phyloP scores from a whole-genome alignment of 2,329 filamentous ascomycete species.

The Penicillium glabrum region DNA sequence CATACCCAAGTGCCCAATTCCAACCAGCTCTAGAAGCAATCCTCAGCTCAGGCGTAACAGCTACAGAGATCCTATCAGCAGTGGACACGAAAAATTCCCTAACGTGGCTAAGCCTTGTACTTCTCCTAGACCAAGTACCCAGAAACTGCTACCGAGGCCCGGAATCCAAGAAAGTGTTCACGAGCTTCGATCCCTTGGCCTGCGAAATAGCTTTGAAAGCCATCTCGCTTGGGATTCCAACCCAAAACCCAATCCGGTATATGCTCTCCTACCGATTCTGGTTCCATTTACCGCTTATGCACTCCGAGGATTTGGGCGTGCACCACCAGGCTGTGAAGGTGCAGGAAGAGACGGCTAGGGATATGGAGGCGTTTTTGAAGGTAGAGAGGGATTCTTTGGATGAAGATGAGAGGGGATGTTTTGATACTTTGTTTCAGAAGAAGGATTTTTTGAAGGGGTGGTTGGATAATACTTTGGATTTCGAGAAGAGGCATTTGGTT shows the following conservation, averaged over 20 bases:
- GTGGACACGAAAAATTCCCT: constrained; percentile 13
- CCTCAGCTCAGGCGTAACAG: constrained; percentile 12
- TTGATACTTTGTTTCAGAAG: constrained; percentile 7
- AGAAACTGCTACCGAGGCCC: constrained; percentile 61
- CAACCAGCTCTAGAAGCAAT: constrained; percentile 18
- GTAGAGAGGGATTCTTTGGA: constrained; percentile 7
- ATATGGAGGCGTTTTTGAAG: constrained; percentile 15
- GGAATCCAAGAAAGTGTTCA: constrained; percentile 50
- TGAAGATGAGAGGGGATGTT: constrained; percentile 18
- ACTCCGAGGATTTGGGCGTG: constrained; percentile 41
- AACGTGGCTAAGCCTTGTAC: constrained; percentile 48
- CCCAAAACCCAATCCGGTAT: constrained; percentile 31
- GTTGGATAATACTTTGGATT: constrained; percentile 13
- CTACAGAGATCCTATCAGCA: constrained; percentile 14
- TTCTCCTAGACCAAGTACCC: constrained; percentile 64
- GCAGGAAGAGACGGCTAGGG: constrained; percentile 16
- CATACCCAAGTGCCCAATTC: constrained; percentile 15
- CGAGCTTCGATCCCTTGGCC: constrained; percentile 57
- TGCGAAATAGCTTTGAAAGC: constrained; percentile 44
- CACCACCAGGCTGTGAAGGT: constrained; percentile 17
- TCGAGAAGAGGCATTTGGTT: constrained; percentile 22
- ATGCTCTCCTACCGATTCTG: constrained; percentile 48
- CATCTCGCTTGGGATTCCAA: constrained; percentile 34
- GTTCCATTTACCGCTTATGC: constrained; percentile 62
- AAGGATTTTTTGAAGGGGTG: constrained; percentile 9